phyloP scores from a whole-genome alignment of 768 basidiomycete species.

The Galerina marginata region DNA sequence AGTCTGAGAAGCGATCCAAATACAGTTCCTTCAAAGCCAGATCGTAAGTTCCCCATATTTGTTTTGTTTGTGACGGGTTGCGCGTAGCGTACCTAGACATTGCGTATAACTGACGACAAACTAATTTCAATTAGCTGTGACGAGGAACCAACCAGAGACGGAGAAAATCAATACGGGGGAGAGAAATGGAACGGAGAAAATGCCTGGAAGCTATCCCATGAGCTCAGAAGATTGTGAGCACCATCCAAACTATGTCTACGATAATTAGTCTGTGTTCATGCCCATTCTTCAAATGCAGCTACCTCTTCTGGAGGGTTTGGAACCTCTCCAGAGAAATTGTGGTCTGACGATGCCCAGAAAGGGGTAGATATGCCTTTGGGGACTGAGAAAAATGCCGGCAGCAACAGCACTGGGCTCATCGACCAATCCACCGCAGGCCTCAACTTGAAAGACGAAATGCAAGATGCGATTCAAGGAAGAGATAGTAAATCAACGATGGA shows the following conservation, averaged over 20 bases:
- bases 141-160: slow-evolving; percentile 18
- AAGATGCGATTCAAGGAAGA: slow-evolving; percentile 22
- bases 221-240: slow-evolving; percentile 10
- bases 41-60: slow-evolving; percentile 11
- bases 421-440: slow-evolving; percentile 21
- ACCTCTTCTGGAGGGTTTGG: slow-evolving; percentile 23
- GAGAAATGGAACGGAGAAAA: slow-evolving; percentile 7
- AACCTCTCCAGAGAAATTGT: slow-evolving; percentile 13
- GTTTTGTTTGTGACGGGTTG: too few species aligned
- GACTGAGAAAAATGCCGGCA: not conserved
- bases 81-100: not conserved
- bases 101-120: not conserved
- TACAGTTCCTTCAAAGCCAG: slow-evolving; percentile 12
- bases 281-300: not conserved
- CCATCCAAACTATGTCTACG: not conserved
- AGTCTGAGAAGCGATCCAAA: slow-evolving; percentile 17
- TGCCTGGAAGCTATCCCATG: slow-evolving; percentile 17
- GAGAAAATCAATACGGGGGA: slow-evolving; percentile 14
- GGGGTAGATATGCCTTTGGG: slow-evolving; percentile 14
- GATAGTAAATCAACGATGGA: slow-evolving; percentile 4
- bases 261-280: not conserved
- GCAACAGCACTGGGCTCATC: slow-evolving; percentile 15
- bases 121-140: slow-evolving; percentile 10
- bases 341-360: slow-evolving; percentile 18
- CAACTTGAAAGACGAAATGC: slow-evolving; percentile 14